Conservation (phyloP, 306 rosid species). For the Cucurbita pepo region DNA sequence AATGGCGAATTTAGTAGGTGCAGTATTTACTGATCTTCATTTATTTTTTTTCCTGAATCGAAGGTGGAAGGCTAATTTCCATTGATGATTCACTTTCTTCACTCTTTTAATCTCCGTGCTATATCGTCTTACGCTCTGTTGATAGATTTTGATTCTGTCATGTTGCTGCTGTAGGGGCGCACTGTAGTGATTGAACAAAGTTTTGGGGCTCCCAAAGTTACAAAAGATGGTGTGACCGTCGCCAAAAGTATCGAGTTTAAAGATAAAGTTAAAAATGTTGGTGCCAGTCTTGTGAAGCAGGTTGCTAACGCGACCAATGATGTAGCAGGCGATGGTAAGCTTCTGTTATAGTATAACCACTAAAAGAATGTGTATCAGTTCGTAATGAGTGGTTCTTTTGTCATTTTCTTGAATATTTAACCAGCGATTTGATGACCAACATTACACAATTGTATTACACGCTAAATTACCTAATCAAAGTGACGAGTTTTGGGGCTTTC, state of each 20-base stretch:
- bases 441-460: background rate
- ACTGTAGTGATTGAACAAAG: conserved; percentile 87
- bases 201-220: conserved; percentile 84
- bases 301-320: conserved; percentile 95
- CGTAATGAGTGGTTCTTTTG: background rate
- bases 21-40: background rate
- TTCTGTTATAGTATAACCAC: background rate
- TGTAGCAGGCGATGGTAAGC: conserved; percentile 86
- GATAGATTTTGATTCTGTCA: background rate
- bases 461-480: background rate
- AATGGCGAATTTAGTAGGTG: background rate
- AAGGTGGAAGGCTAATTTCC: background rate
- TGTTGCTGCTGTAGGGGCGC: conserved; percentile 53
- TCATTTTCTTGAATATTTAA: background rate
- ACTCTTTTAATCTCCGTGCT: background rate
- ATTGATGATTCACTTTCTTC: background rate
- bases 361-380: background rate
- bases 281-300: conserved; percentile 96
- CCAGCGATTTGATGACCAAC: background rate
- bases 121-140: background rate
- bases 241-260: conserved; percentile 89
- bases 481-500: conserved; percentile 7
- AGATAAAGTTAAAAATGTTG: conserved; percentile 75
- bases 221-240: conserved; percentile 92
- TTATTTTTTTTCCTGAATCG: background rate